Evolutionary conservation across 164 flowering plant species (phyloP), one percentile per base, ranked within the genome.

Genomic region (Umbellularia californica): DNA sequence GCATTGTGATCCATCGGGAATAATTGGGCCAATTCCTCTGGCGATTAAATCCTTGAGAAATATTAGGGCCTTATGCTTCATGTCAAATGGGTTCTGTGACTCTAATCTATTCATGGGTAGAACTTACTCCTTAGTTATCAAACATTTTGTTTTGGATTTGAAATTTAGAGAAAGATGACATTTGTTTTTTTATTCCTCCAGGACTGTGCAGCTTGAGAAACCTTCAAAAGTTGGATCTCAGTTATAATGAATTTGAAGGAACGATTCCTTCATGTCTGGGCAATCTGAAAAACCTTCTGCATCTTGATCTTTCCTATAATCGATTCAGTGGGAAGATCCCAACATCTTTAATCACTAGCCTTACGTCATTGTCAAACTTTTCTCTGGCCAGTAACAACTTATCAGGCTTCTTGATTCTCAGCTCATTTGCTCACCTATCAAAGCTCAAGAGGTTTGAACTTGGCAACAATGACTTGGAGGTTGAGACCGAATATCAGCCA

Each of bases 141-240:
- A 33, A 33, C 5, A 33, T 5, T 5, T 3, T 33, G 35, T 25
- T 55, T 55, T 12, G 17, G 19, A 12, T 17, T 12, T 55, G 3
- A 12, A 55, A 5, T 2, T 55, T 9, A 12, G 19, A 12, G 14
- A 17, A 55, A 5, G 19, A 55, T 55, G 19, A 55, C 19, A 12
- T 12, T 0, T 12, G n/a, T 60, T 60, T 13, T n/a, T 51, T 11
- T 5, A 13, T n/a, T 60, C 17, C 7, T 60, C 20, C 23, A 74
- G 71, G 65, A 15, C 51, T 74, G 23, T 74, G 76, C 70, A 66
- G 67, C 22, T 10, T 74, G 65, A 2, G 35, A 11, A 30, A 58
- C 55, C 71, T 74, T 3, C 27, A 22, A 55, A 33, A 58, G 60
- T 25, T 74, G 23, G 77, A 68, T 14, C 72, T 74, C 28, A 68